Conservation (phyloP, 2,329 filamentous ascomycete genomes). For the Dothideomycetes sp. region DNA sequence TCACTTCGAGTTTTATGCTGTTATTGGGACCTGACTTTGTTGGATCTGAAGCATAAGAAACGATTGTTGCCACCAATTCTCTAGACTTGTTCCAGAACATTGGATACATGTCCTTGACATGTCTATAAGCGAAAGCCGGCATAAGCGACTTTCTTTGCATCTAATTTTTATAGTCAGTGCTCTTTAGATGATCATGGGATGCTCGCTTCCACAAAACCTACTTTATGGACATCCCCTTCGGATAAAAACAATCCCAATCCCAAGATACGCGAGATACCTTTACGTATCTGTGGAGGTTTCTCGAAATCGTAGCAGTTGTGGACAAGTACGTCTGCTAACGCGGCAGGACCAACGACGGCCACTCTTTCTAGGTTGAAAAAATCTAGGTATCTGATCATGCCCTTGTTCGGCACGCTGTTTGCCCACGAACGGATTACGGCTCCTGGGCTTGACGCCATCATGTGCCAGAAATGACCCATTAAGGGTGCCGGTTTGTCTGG, state of each 20-base stretch:
- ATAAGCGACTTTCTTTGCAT: constrained; percentile 61
- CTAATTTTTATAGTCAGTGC: no score
- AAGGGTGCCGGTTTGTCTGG: constrained; percentile 22
- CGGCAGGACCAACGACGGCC: constrained; percentile 30
- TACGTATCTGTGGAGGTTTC: constrained; percentile 35
- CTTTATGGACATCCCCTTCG: constrained; percentile 42
- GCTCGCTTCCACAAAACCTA: no score
- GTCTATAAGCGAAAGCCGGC: constrained; percentile 77
- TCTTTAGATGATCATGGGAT: no score
- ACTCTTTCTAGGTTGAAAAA: constrained; percentile 31
- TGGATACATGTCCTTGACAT: constrained; percentile 75
- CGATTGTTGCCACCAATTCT: no score
- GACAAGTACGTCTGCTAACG: constrained; percentile 43
- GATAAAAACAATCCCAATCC: constrained; percentile 43
- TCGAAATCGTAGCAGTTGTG: constrained; percentile 46
- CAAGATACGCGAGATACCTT: constrained; percentile 39
- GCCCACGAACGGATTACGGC: constrained; percentile 16
- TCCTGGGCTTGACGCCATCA: constrained; percentile 29
- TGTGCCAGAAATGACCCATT: constrained; percentile 29
- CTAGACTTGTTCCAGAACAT: constrained; percentile 74
- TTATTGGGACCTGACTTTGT: no score
- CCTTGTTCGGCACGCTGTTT: constrained; percentile 13
- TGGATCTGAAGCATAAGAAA: no score
- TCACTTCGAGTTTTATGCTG: constrained; percentile 31
- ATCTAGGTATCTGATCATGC: constrained; percentile 30